phyloP scores from a whole-genome alignment of 148 eudicot genomes.

The Camellia lanceoleosa region DNA sequence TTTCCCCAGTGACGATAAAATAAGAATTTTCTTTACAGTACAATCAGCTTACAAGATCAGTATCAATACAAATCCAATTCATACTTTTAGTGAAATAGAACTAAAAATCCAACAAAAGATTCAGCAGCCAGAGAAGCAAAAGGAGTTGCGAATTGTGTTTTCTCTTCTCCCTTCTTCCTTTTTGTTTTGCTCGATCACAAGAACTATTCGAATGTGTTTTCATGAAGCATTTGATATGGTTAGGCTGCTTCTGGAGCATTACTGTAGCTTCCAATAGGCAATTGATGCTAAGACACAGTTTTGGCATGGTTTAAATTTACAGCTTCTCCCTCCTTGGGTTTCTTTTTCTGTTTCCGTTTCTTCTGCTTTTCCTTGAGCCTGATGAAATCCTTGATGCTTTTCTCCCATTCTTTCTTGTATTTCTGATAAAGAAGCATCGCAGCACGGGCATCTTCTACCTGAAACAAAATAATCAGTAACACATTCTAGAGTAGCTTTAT shows the following conservation, averaged over 20 bases:
- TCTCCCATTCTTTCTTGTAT: conserved; percentile 76
- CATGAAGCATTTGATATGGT: background rate
- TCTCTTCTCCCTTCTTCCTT: background rate
- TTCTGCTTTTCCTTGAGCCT: conserved; percentile 67
- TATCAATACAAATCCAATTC: background rate
- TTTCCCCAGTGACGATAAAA: too few relatives aligned
- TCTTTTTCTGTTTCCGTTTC: conserved; percentile 61
- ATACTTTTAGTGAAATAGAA: background rate
- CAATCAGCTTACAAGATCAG: background rate
- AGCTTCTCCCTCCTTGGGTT: conserved; percentile 17
- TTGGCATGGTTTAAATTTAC: background rate
- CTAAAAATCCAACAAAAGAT: background rate
- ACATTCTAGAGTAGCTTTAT: background rate
- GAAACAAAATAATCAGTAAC: conserved; percentile 14
- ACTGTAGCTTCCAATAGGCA: background rate
- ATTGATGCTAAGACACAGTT: conserved; percentile 10
- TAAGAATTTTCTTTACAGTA: background rate
- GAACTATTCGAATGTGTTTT: background rate
- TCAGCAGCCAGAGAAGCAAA: background rate
- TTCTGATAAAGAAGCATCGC: conserved; percentile 90
- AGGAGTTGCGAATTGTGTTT: background rate
- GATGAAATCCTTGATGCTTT: conserved; percentile 50
- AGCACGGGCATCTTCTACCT: conserved; percentile 96
- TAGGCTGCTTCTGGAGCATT: background rate
- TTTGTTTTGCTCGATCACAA: background rate